A percentile compares a stretch with the other conserved stretches of the same genome.
These are phyloP conservation scores for Rugosomyces carneus DNA, from an alignment of 1,284 basidiomycete species.

Conservation along the genomic window DNA sequence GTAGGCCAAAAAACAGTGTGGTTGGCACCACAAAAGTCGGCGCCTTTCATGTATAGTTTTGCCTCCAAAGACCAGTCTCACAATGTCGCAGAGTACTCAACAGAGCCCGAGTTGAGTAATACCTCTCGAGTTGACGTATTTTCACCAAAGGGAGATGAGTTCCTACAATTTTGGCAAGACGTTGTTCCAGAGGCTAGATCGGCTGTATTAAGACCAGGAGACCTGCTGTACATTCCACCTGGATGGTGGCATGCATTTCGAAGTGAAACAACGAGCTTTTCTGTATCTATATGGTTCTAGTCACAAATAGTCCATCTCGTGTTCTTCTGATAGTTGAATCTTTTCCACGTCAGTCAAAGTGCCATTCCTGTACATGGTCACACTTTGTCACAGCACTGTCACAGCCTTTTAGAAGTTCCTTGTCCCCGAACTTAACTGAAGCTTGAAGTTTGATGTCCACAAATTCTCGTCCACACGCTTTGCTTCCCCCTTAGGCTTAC, in stretches of 20 bases:
- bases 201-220: constrained; percentile 71
- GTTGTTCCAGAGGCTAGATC: constrained; percentile 64
- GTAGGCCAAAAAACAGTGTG: constrained; percentile 89
- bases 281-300: constrained; percentile 80
- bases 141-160: constrained; percentile 24
- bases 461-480: background rate
- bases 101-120: constrained; percentile 48
- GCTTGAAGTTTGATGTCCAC: constrained; percentile 5
- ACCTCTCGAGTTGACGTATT: constrained; percentile 71
- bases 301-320: background rate
- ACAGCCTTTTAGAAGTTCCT: background rate
- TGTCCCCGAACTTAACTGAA: background rate
- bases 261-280: constrained; percentile 71
- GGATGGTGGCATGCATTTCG: constrained; percentile 95
- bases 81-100: constrained; percentile 32
- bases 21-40: constrained; percentile 71
- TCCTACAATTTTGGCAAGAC: constrained; percentile 47
- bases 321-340: background rate
- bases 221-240: constrained; percentile 82
- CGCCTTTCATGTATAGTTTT: constrained; percentile 52
- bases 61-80: constrained; percentile 12
- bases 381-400: constrained; percentile 1
- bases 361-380: background rate
- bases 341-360: background rate
- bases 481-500: background rate